phyloP scores from a whole-genome alignment of 1,139 yeast species.

The Pichia sp. region DNA sequence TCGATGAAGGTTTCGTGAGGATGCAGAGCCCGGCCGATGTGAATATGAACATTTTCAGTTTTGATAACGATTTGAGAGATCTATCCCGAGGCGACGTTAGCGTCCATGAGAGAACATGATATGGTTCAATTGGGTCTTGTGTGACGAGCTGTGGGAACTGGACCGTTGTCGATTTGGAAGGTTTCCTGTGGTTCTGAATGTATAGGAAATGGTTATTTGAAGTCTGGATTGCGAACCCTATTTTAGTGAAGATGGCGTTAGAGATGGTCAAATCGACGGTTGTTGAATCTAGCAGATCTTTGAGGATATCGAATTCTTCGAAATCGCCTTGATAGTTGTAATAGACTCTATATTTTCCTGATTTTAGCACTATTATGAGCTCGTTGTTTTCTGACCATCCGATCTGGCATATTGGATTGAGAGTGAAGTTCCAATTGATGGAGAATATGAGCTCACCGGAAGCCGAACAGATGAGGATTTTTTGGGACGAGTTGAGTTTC shows the following conservation, averaged over 20 bases:
- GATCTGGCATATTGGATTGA: conserved; percentile 55
- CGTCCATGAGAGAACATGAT: conserved; percentile 30
- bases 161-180: not conserved
- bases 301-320: conserved; percentile 41
- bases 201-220: conserved; percentile 35
- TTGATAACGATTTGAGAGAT: conserved; percentile 7
- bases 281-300: no score
- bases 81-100: conserved; percentile 32
- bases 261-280: no score
- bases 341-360: conserved; percentile 61
- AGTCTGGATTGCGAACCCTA: conserved; percentile 39
- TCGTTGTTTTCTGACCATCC: conserved; percentile 54
- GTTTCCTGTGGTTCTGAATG: conserved; percentile 25
- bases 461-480: conserved; percentile 43
- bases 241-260: conserved; percentile 31
- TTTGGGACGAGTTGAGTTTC: conserved; percentile 34
- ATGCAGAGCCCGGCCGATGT: conserved; percentile 12
- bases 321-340: conserved; percentile 68
- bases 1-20: not conserved
- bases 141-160: conserved; percentile 7
- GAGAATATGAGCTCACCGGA: conserved; percentile 51
- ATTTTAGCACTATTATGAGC: conserved; percentile 58
- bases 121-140: conserved; percentile 11
- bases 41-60: conserved; percentile 9
- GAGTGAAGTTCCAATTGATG: conserved; percentile 50